A percentile compares a stretch with the other conserved stretches of the same genome.
Conservation (phyloP, 345 rosid genomes). For the Ceriops decandra region DNA sequence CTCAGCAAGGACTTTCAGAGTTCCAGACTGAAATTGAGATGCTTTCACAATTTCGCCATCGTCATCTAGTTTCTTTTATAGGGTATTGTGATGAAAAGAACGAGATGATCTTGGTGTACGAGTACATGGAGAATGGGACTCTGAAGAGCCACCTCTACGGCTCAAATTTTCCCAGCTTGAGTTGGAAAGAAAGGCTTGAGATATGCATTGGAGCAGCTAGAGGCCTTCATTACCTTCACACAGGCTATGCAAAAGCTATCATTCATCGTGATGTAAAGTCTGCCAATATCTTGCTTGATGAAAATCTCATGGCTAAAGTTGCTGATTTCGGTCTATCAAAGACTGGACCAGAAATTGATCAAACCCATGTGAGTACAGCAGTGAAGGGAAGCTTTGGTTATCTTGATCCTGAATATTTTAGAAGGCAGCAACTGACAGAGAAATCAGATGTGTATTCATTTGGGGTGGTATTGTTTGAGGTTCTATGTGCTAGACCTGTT, state of each 20-base stretch:
- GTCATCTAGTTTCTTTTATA: slow-evolving; percentile 78
- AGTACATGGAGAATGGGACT: slow-evolving; percentile 76
- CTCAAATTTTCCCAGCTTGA: slow-evolving; percentile 47
- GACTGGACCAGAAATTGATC: slow-evolving; percentile 17
- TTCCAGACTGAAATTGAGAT: slow-evolving; percentile 77
- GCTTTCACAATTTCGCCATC: slow-evolving; percentile 74
- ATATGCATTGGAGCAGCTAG: slow-evolving; percentile 4
- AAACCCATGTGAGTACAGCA: slow-evolving; percentile 16
- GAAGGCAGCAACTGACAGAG: slow-evolving; percentile 5
- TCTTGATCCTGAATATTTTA: slow-evolving; percentile 1
- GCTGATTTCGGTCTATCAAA: slow-evolving; percentile 14
- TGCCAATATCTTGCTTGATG: slow-evolving; percentile 2
- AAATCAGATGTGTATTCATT: slow-evolving; percentile 12
- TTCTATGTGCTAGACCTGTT: slow-evolving; percentile 19
- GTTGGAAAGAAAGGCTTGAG: background rate
- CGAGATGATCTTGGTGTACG: slow-evolving; percentile 78
- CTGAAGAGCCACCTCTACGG: slow-evolving; percentile 70
- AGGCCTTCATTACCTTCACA: slow-evolving; percentile 2
- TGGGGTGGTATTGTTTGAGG: slow-evolving; percentile 16
- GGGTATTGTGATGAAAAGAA: slow-evolving; percentile 72
- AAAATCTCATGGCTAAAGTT: slow-evolving; percentile 3
- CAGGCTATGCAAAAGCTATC: slow-evolving; percentile 4
- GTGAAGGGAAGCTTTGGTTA: slow-evolving; percentile 8
- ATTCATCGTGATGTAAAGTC: background rate
- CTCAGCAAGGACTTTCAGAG: slow-evolving; percentile 77